A percentile compares a stretch with the other conserved stretches of the same genome.
Conservation (phyloP, 306 rosid species). For the Cucurbita ficifolia region DNA sequence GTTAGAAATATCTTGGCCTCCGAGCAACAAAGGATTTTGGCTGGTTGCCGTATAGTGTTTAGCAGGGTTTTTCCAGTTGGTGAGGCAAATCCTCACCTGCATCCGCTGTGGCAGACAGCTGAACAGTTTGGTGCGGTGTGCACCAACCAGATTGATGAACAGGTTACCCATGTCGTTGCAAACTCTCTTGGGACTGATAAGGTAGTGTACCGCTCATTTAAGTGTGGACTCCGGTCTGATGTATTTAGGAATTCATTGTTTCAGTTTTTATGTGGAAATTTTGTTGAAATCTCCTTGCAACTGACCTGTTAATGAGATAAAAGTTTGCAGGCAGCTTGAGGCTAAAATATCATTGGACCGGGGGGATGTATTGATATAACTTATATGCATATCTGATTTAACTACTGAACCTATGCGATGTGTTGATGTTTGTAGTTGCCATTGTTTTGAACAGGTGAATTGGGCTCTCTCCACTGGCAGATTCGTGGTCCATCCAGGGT, state of each 20-base stretch:
- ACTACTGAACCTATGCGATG: background rate
- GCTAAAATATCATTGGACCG: background rate
- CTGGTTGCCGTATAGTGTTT: constrained; percentile 78
- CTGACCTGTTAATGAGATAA: background rate
- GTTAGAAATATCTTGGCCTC: constrained; percentile 82
- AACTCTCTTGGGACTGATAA: constrained; percentile 84
- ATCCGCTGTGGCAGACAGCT: constrained; percentile 93
- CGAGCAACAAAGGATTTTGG: constrained; percentile 76
- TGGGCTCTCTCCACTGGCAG: constrained; percentile 72
- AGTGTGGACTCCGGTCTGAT: background rate
- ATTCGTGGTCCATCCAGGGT: constrained; percentile 87
- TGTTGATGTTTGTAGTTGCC: background rate
- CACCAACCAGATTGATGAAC: constrained; percentile 67
- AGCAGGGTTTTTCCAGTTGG: constrained; percentile 92
- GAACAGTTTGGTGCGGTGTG: constrained; percentile 96
- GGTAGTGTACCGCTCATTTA: constrained; percentile 29
- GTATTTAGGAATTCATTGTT: background rate
- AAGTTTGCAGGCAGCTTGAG: background rate
- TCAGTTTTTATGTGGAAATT: background rate
- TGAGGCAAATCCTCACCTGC: constrained; percentile 81
- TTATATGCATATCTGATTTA: background rate
- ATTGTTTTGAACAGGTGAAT: constrained; percentile 60
- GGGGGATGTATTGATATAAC: background rate
- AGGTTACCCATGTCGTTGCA: constrained; percentile 97
- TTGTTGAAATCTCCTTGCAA: background rate